Base-by-base conservation (phyloP, 257 asterid species). In the Penstemon barbatus region DNA sequence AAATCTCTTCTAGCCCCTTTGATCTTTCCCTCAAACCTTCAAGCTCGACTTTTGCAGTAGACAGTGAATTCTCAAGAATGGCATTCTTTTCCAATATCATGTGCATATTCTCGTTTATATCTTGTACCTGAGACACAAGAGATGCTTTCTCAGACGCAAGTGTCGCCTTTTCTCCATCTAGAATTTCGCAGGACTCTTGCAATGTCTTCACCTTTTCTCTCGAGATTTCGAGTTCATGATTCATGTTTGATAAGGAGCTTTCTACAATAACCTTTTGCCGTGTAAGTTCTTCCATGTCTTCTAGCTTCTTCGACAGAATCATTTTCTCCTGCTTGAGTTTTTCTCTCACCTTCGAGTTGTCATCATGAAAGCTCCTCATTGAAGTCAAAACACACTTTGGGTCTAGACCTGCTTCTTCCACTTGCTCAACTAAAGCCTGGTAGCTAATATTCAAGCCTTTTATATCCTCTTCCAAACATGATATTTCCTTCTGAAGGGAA, bases 21-120 rank as follows among this genome's bases (percentile, higher is more conserved):
- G 99, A 91, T 70, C 86, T 91, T 78, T 91, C 97, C 79, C 92
- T 87, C 88, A 94, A 71, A 61, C 95, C 96, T 81, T 89, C 91
- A 15, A 94, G 93, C 75, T 94, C 99, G 44, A 83, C 70, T 74
- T 85, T 87, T 41, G 95, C 89, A 12, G 75, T 79, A 41, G 81
- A 84, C 41, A 94, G 84, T 2, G 99, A 85, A 70, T 79, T 80
- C 80, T 91, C 97, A 50, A 89, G 82, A 80, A 84, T 85, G n/a
- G 85, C 96, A 71, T 89, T 94, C 70, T 82, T 89, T 61, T 83
- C 95, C 75, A 91, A 74, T 57, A 91, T 65, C 70, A 64, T 86
- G 74, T 85, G 93, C 97, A 87, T 85, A 63, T 80, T 91, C 78
- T 81, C 95, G 15, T 97, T 87, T 58, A 91, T 65, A 42, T 77